Conservation (phyloP, 2,329 filamentous ascomycete genomes). For the Beauveria brongniartii region DNA sequence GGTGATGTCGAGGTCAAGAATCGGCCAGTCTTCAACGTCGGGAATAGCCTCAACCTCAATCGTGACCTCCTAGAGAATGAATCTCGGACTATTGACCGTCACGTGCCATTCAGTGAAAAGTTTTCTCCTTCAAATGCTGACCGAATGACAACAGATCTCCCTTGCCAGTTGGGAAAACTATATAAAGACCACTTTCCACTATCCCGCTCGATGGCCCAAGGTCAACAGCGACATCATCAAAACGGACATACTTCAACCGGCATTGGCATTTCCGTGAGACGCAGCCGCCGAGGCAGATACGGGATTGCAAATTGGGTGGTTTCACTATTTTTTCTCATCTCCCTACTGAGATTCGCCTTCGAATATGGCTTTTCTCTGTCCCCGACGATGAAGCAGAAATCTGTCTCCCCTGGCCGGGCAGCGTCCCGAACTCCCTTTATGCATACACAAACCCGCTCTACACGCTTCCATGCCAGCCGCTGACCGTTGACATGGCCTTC, state of each 20-base stretch:
- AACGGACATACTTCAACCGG: background rate
- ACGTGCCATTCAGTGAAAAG: background rate
- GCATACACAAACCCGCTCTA: background rate
- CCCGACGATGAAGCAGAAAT: constrained; percentile 4
- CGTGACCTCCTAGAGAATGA: background rate
- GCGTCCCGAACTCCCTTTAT: background rate
- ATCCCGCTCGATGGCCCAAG: background rate
- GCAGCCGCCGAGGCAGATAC: background rate
- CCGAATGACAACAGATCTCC: background rate
- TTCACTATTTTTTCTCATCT: background rate
- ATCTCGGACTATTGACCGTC: background rate
- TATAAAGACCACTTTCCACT: background rate
- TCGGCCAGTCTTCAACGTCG: background rate
- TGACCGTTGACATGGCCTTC: constrained; percentile 6
- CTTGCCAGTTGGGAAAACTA: background rate
- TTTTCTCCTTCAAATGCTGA: background rate
- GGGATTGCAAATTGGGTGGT: background rate
- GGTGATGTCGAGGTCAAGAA: background rate
- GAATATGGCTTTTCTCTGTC: constrained; percentile 1
- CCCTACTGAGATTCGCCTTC: background rate
- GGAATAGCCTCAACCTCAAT: background rate
- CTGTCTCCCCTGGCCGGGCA: constrained; percentile 2
- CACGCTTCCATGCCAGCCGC: background rate
- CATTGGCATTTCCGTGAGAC: background rate
- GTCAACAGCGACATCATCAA: background rate